Evolutionary conservation across 495 filamentous ascomycete genomes (phyloP), one percentile per base, ranked within the genome.

Genomic region (Daldinia vernicosa): DNA sequence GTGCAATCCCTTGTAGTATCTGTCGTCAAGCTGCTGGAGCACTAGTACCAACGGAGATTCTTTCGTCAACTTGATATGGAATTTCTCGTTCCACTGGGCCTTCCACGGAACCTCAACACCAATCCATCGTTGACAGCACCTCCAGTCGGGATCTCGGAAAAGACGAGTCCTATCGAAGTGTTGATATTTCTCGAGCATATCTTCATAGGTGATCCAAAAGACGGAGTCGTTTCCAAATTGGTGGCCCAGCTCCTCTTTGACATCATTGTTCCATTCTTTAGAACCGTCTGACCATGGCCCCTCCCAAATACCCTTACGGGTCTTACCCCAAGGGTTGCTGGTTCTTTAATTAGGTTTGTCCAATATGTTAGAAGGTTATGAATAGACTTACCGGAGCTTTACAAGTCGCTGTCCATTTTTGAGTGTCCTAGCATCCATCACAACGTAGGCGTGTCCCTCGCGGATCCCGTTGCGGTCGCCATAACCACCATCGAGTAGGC

Each of bases 211-310:
- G 69, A 89, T 89, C 87, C 87, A 89, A 69, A 88, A 89, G 57
- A 86, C 91, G 8, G 93, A 93, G 78, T 97, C 95, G 74, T 96
- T 91, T 43, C 95, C 94, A 77, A 97, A 98, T 57, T 88, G 89
- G 76, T 97, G 94, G n/a, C 87, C 86, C 0, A 98, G 84, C 57
- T 90, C 88, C 61, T 90, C 80, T 84, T 95, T 92, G 83, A 91
- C 94, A 70, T 96, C 90, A 8, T 92, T 85, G 19, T 93, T 97
- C 93, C 95, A 98, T 80, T 97, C 90, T 71, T 95, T 93, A n/a
- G 92, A 95, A 12, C 95, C 93, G 74, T 97, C 93, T 15, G 90
- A 92, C 92, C 93, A 97, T 3, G 93, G 85, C 2, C 92, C 92
- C 51, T 87, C 89, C 91, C 94, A 97, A 77, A 95, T 91, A 32